These are phyloP conservation scores for Didymella glomerata DNA, from an alignment of 2,329 filamentous ascomycete species.

Conservation along the genomic window DNA sequence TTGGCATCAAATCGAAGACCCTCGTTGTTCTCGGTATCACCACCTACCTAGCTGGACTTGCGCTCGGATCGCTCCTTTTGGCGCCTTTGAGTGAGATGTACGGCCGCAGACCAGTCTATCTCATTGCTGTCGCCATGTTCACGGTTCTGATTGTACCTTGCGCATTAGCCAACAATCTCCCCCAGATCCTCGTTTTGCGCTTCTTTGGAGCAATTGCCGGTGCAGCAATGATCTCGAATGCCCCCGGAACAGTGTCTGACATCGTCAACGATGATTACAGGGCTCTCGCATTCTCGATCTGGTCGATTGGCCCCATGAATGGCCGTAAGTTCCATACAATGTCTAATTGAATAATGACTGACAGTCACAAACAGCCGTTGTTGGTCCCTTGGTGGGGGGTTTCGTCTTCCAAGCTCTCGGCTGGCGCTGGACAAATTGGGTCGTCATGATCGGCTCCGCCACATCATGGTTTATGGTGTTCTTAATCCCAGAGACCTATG, in stretches of 20 bases:
- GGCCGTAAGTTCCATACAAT: too few species aligned
- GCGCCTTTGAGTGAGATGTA: slow-evolving; percentile 78
- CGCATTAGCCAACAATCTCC: slow-evolving; percentile 72
- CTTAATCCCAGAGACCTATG: slow-evolving; percentile 78
- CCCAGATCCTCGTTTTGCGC: slow-evolving; percentile 73
- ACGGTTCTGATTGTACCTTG: slow-evolving; percentile 75
- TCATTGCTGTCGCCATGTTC: slow-evolving; percentile 71
- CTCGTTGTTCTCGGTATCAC: slow-evolving; percentile 79
- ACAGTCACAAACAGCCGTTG: slow-evolving; percentile 42
- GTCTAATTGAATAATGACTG: too few species aligned
- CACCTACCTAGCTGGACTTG: slow-evolving; percentile 78
- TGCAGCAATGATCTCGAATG: slow-evolving; percentile 82
- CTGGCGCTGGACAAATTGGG: slow-evolving; percentile 90
- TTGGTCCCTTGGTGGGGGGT: slow-evolving; percentile 76
- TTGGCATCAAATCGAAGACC: slow-evolving; percentile 64
- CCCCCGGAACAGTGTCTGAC: slow-evolving; percentile 83
- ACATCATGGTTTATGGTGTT: slow-evolving; percentile 66
- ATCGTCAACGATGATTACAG: slow-evolving; percentile 82
- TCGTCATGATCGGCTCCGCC: slow-evolving; percentile 68
- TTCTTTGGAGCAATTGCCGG: slow-evolving; percentile 80
- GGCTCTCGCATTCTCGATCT: slow-evolving; percentile 83
- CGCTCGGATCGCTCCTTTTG: slow-evolving; percentile 73
- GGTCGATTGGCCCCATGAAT: slow-evolving; percentile 66
- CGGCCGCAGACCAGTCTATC: slow-evolving; percentile 72
- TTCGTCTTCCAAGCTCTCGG: slow-evolving; percentile 80